Evolutionary conservation across 768 basidiomycete genomes (phyloP).

Genomic region (Kwoniella bestiolae): DNA sequence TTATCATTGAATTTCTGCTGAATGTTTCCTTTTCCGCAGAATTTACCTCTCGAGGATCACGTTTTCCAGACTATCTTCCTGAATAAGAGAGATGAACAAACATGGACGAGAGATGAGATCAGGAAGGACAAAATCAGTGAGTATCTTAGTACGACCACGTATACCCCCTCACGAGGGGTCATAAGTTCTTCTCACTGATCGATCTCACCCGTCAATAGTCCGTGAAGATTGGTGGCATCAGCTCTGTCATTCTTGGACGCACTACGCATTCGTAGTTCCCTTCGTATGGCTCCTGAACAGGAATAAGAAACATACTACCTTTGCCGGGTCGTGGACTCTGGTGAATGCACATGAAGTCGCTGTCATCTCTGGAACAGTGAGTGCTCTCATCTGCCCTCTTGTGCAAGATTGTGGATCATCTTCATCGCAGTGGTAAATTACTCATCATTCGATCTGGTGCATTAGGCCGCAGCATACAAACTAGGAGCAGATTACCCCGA

Average conservation of each 20-base stretch:
- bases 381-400: neutral
- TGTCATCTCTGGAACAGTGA: conserved; percentile 49
- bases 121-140: conserved; percentile 58
- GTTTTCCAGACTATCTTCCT: conserved; percentile 61
- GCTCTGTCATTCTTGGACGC: conserved; percentile 56
- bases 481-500: conserved; percentile 59
- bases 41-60: conserved; percentile 56
- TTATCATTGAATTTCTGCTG: neutral
- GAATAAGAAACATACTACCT: conserved; percentile 55
- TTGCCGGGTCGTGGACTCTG: conserved; percentile 59
- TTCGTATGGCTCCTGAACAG: conserved; percentile 58
- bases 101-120: conserved; percentile 59
- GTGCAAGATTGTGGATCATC: neutral
- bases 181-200: no score
- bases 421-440: neutral
- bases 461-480: conserved; percentile 58
- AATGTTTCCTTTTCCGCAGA: conserved; percentile 7
- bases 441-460: neutral
- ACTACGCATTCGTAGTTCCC: conserved; percentile 58
- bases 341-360: conserved; percentile 60
- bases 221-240: conserved; percentile 60
- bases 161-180: neutral
- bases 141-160: no score
- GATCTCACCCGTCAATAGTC: no score
- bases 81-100: conserved; percentile 58